Evolutionary conservation across 768 basidiomycete genomes (phyloP).

Genomic region (Rhodotorula taiwanensis): DNA sequence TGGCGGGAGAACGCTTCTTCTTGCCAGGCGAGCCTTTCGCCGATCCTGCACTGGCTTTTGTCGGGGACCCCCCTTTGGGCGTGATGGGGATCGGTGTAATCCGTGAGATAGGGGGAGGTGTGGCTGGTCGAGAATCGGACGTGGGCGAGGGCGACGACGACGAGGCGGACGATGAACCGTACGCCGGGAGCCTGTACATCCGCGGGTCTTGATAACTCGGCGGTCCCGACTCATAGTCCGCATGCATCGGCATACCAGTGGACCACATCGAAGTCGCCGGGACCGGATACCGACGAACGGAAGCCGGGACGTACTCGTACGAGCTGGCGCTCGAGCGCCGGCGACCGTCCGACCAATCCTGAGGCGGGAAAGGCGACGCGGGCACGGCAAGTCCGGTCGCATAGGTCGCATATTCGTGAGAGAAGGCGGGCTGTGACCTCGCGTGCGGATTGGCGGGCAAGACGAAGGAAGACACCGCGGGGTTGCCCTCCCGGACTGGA

Average conservation of each 20-base stretch:
- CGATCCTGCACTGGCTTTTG: background rate
- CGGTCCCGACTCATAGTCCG: too few relatives aligned
- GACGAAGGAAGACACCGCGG: background rate
- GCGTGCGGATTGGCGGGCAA: background rate
- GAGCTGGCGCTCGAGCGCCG: background rate
- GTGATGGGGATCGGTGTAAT: background rate
- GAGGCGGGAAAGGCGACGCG: too few relatives aligned
- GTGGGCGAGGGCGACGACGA: too few relatives aligned
- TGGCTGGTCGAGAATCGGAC: too few relatives aligned
- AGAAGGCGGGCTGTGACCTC: background rate
- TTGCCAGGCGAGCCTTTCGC: background rate
- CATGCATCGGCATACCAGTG: too few relatives aligned
- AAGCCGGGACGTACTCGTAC: background rate
- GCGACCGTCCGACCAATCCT: background rate
- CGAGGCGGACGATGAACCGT: background rate
- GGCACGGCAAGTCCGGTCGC: background rate
- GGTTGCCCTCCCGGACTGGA: too few relatives aligned
- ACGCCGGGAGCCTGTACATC: background rate
- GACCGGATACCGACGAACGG: too few relatives aligned
- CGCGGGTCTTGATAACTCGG: background rate
- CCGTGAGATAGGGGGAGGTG: background rate
- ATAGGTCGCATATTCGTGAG: too few relatives aligned
- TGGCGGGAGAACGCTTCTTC: background rate
- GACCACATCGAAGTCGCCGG: too few relatives aligned
- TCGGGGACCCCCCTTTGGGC: background rate